Conservation (phyloP, 2,329 filamentous ascomycete species). For the Aspergillus sp. region DNA sequence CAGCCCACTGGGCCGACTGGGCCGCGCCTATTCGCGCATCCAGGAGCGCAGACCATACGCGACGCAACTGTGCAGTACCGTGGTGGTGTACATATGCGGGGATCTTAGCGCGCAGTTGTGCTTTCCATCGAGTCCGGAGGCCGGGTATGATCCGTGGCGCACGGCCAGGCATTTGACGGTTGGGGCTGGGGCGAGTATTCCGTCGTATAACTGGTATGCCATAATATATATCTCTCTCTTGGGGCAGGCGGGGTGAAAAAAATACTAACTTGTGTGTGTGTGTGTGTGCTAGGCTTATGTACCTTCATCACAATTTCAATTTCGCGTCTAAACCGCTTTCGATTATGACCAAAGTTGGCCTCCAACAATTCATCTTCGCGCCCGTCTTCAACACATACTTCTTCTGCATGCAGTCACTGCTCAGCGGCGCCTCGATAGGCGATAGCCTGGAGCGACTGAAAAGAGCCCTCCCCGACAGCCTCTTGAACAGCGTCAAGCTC, state of each 20-base stretch:
- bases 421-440: constrained; percentile 57
- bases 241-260: no score
- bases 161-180: constrained; percentile 67
- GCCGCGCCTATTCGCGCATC: constrained; percentile 54
- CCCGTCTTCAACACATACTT: constrained; percentile 79
- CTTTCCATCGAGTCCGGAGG: constrained; percentile 28
- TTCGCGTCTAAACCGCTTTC: constrained; percentile 64
- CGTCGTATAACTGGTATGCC: constrained; percentile 68
- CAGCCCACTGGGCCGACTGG: constrained; percentile 27
- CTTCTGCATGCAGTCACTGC: constrained; percentile 67
- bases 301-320: constrained; percentile 74
- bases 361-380: constrained; percentile 76
- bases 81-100: constrained; percentile 70
- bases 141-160: constrained; percentile 58
- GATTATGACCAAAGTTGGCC: constrained; percentile 64
- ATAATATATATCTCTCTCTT: background rate
- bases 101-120: constrained; percentile 72
- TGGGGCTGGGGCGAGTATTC: constrained; percentile 64
- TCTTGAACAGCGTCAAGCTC: constrained; percentile 72
- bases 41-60: constrained; percentile 65
- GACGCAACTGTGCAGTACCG: constrained; percentile 68
- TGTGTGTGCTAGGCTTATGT: constrained; percentile 58
- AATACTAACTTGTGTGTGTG: background rate
- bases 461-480: constrained; percentile 66
- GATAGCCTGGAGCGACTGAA: constrained; percentile 64